phyloP scores from a whole-genome alignment of 1,284 basidiomycete genomes.

The Boletus mariae region DNA sequence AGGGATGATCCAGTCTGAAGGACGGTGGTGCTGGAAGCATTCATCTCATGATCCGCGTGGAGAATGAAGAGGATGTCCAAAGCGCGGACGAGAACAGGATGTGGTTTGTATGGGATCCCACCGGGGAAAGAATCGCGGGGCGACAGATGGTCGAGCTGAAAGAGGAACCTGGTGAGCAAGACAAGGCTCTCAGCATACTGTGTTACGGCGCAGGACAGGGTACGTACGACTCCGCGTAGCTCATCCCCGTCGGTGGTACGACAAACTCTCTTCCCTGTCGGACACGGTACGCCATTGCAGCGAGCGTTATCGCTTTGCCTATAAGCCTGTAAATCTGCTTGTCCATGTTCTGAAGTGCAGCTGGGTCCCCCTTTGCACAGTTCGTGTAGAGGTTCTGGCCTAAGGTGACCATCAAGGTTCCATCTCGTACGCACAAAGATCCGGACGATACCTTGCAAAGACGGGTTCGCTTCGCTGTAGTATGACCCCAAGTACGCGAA shows the following conservation, averaged over 20 bases:
- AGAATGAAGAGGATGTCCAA: conserved; percentile 82
- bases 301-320: conserved; percentile 83
- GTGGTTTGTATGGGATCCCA: conserved; percentile 54
- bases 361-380: conserved; percentile 52
- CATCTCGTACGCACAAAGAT: not conserved
- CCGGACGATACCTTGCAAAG: conserved; percentile 53
- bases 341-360: conserved; percentile 75
- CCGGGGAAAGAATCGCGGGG: conserved; percentile 29
- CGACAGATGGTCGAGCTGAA: conserved; percentile 77
- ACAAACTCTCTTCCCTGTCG: conserved; percentile 87
- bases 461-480: conserved; percentile 78
- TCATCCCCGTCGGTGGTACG: conserved; percentile 75
- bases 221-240: conserved; percentile 77
- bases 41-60: conserved; percentile 87
- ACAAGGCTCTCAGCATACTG: not conserved
- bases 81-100: conserved; percentile 80
- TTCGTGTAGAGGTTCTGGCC: conserved; percentile 79
- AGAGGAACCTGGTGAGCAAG: conserved; percentile 60
- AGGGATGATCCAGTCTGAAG: conserved; percentile 84
- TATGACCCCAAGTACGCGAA: conserved; percentile 85
- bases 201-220: not conserved
- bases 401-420: conserved; percentile 20
- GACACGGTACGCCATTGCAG: conserved; percentile 88
- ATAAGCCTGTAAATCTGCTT: conserved; percentile 86
- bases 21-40: conserved; percentile 79